Evolutionary conservation across 495 filamentous ascomycete species (phyloP), one percentile per base, ranked within the genome.

Genomic region (Neurospora sp.): DNA sequence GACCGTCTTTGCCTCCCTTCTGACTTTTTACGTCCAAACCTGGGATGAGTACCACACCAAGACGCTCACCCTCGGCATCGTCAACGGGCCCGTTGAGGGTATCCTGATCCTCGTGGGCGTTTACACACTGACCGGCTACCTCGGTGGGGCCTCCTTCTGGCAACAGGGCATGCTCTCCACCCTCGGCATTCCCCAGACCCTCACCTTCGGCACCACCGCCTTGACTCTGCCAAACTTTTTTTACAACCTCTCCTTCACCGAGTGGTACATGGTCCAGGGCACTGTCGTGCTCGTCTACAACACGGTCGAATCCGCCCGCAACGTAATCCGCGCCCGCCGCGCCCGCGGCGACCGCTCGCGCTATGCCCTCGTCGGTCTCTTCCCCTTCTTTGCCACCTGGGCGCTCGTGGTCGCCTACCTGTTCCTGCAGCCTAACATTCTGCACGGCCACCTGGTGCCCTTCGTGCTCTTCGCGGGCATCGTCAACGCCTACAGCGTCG

Each of bases 31-130:
- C 81, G 90, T 99, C 31, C 96, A 98, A 81, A 99, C 96, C 39
- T 99, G 96, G 96, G 96, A 99, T 76, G 96, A 98, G 83, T 98
- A 97, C 83, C 96, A 98, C 84, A 99, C 96, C 43, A 93, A 97
- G 79, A 94, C 95, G 11, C 89, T 99, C 34, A 97, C 93, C 17
- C 88, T 99, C 1, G 96, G 96, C 71, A 84, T 98, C 76, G 86
- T 99, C 73, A 98, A 94, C 75, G 96, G 96, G 1, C 96, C 96
- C 7, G 96, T 99, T 54, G 96, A 99, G 83, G 96, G 96, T 39
- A 91, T 99, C 73, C 84, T 98, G 59, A 94, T 92, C 54, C 85
- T 98, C 5, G 92, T 91, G 77, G 79, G 86, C 38, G 90, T 99
- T 43, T 99, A 94, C 81, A 90, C 88, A n/a, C 78, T 96, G 69